Evolutionary conservation across 83 land plant genomes (phyloP).

Genomic region (Thuja plicata): DNA sequence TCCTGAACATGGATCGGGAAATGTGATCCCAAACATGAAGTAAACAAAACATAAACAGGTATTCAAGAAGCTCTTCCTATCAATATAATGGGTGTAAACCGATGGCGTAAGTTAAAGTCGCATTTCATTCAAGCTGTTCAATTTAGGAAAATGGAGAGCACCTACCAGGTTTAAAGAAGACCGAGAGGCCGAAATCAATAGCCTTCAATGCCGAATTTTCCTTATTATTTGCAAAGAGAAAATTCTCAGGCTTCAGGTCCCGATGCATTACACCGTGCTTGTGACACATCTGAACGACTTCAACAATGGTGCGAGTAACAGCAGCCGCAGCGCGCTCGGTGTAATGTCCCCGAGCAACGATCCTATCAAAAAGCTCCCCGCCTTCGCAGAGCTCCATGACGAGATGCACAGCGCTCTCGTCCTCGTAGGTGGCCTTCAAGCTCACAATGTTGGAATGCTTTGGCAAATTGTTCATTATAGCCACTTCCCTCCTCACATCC

Average conservation of each 20-base stretch:
- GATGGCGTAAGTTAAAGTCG: background rate
- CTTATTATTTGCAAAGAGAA: conserved; percentile 11
- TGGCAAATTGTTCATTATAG: conserved; percentile 41
- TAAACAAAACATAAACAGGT: no score
- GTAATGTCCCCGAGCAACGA: conserved; percentile 48
- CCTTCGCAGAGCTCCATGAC: conserved; percentile 56
- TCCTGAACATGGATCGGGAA: no score
- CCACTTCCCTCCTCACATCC: conserved; percentile 51
- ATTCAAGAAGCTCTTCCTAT: no score
- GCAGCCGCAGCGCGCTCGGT: conserved; percentile 40
- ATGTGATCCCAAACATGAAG: no score
- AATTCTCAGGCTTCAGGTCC: conserved; percentile 9
- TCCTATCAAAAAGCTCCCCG: conserved; percentile 55
- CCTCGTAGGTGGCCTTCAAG: conserved; percentile 45
- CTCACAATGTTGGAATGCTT: conserved; percentile 46
- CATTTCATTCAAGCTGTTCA: background rate
- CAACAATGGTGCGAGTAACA: conserved; percentile 35
- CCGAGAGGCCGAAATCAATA: conserved; percentile 12
- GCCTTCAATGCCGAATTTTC: conserved; percentile 10
- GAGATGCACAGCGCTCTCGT: conserved; percentile 36
- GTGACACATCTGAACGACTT: conserved; percentile 32
- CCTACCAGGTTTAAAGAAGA: conserved; percentile 5
- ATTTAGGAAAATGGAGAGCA: background rate
- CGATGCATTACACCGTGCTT: conserved; percentile 11
- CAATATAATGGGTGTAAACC: background rate